Evolutionary conservation across 2,329 filamentous ascomycete species (phyloP).

Genomic region (Botrytis fragariae): DNA sequence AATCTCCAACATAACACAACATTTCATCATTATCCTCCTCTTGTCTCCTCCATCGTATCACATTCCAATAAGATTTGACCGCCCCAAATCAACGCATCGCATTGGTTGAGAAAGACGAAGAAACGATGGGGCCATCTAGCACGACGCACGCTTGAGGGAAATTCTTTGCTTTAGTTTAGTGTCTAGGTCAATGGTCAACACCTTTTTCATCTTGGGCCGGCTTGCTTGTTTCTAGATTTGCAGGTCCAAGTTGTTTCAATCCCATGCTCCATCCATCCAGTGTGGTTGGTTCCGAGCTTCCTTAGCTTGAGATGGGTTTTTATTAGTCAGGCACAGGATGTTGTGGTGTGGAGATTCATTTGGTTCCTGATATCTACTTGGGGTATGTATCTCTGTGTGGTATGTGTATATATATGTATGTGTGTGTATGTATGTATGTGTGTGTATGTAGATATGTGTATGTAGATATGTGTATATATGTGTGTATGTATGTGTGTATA

Average conservation of each 20-base stretch:
- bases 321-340: not conserved
- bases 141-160: not conserved
- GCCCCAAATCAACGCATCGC: not conserved
- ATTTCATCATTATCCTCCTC: too few species aligned
- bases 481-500: too few species aligned
- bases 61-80: not conserved
- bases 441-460: too few species aligned
- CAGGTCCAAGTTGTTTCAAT: not conserved
- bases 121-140: not conserved
- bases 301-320: not conserved
- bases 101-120: not conserved
- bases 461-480: too few species aligned
- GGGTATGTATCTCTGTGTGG: too few species aligned
- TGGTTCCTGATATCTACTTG: too few species aligned
- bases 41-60: not conserved
- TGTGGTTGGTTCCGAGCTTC: not conserved
- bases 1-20: too few species aligned
- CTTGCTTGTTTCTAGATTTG: not conserved
- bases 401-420: too few species aligned
- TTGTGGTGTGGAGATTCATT: not conserved
- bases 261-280: too few species aligned
- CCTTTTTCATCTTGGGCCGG: too few species aligned
- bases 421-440: too few species aligned
- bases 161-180: not conserved
- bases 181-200: not conserved